phyloP scores from a whole-genome alignment of 345 rosid genomes.

The Psidium friedrichsthalianum region DNA sequence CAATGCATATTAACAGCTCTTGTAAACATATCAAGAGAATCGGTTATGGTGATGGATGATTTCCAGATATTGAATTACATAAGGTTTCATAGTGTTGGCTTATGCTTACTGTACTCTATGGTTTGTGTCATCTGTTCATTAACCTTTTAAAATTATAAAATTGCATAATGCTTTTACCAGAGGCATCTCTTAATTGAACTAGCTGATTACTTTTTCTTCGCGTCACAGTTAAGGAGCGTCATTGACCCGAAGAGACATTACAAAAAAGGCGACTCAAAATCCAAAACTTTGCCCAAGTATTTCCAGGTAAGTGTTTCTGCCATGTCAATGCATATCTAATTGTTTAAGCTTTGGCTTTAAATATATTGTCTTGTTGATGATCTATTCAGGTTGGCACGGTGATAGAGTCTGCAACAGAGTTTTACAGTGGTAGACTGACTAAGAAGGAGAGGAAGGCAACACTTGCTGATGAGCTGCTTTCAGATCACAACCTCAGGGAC shows the following conservation, averaged over 20 bases:
- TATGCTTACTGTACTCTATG: neutral
- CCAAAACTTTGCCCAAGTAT: conserved; percentile 58
- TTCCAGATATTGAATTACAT: neutral
- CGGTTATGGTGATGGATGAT: neutral
- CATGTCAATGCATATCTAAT: neutral
- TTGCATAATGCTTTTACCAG: neutral
- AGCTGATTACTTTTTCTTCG: neutral
- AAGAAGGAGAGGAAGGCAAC: conserved; percentile 79
- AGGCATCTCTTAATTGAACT: neutral
- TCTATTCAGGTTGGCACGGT: conserved; percentile 72
- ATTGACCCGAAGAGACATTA: conserved; percentile 82
- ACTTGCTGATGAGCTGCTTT: conserved; percentile 77
- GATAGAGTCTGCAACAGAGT: conserved; percentile 55
- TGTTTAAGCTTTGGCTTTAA: neutral
- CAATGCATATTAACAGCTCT: neutral
- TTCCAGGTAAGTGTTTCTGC: conserved; percentile 57
- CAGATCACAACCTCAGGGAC: conserved; percentile 32
- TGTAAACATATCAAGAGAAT: neutral
- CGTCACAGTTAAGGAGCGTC: conserved; percentile 54
- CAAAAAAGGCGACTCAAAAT: conserved; percentile 55
- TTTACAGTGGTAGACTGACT: conserved; percentile 48
- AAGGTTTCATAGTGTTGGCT: neutral
- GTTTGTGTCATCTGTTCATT: neutral
- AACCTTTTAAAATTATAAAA: neutral
- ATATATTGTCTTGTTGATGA: neutral